Evolutionary conservation across 2,329 filamentous ascomycete species (phyloP), one percentile per base, ranked within the genome.

Genomic region (Neopestalotiopsis clavispora): DNA sequence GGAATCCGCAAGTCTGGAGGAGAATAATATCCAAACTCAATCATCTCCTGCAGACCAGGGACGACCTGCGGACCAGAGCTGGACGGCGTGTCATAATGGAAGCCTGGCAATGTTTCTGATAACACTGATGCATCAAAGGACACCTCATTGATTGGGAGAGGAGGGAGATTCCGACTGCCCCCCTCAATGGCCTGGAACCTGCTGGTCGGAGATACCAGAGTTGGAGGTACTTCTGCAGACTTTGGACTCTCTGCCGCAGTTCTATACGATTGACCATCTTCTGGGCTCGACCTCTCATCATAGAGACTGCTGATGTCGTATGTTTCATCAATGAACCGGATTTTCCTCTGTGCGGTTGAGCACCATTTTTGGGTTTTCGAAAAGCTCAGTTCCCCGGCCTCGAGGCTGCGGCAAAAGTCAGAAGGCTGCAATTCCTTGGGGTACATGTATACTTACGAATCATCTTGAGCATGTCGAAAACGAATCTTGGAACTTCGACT

Each of bases 321-420:
- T 30, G 56, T 62, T 28, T 58, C 56, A 20, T 49, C 66, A 23
- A 67, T 23, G 57, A 62, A 60, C 23, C 66, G 28, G 17, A 61
- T 61, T 42, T 65, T 65, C 40, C 62, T 65, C 20, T 52, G 38
- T 28, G 42, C n/a, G 4, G 40, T 65, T n/a, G n/a, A 42, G 34
- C 62, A 65, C 62, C 62, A 65, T 65, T 65, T 65, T 32, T 65
- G 62, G 14, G 30, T 49, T 14, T 45, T 65, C 38, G 62, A 65
- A 34, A 65, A 65, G n/a, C 62, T 38, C 38, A 65, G 62, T n/a
- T 65, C 62, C 17, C 62, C 62, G 23, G n/a, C 23, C 14, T 49
- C 23, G 38, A 65, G 42, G 17, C 62, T 65, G 59, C n/a, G 59
- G 34, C 17, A 4, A 20, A 30, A 20, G 62, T 49, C 40, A 65